Evolutionary conservation across 2,329 filamentous ascomycete genomes (phyloP).

Genomic region (Stromatinia cepivora): DNA sequence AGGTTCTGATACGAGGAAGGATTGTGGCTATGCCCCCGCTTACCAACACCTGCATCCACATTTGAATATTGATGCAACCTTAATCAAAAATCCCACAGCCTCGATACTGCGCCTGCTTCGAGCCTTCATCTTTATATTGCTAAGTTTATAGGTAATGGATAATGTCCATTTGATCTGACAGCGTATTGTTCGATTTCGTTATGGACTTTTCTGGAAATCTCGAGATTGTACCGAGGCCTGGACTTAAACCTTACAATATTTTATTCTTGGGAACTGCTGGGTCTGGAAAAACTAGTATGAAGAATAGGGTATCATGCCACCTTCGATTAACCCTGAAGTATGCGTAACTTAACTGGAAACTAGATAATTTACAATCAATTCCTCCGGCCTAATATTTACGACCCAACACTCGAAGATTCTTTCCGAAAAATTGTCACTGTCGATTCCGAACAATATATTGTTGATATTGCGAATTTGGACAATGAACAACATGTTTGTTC

Average conservation of each 20-base stretch:
- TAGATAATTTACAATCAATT: conserved; percentile 1
- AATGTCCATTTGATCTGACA: neutral
- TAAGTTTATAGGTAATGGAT: neutral
- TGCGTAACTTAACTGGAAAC: no score
- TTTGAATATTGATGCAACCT: neutral
- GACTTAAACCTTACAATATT: neutral
- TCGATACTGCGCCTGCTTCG: conserved; percentile 3
- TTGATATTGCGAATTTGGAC: neutral
- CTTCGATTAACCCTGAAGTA: no score
- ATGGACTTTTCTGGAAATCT: neutral
- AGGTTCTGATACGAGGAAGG: neutral
- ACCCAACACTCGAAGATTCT: neutral
- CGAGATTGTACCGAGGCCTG: neutral
- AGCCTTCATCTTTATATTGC: neutral
- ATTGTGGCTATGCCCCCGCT: conserved; percentile 20
- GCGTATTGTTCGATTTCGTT: neutral
- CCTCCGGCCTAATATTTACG: neutral
- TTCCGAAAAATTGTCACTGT: neutral
- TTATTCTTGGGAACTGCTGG: conserved; percentile 3
- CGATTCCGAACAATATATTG: neutral
- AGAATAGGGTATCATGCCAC: no score
- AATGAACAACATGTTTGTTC: rapidly evolving
- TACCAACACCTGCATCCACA: neutral
- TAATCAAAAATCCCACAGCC: neutral
- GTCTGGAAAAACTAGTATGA: conserved; percentile 8